Evolutionary conservation across 1,139 yeast species (phyloP).

Genomic region (Debaryomycetaceae sp.): DNA sequence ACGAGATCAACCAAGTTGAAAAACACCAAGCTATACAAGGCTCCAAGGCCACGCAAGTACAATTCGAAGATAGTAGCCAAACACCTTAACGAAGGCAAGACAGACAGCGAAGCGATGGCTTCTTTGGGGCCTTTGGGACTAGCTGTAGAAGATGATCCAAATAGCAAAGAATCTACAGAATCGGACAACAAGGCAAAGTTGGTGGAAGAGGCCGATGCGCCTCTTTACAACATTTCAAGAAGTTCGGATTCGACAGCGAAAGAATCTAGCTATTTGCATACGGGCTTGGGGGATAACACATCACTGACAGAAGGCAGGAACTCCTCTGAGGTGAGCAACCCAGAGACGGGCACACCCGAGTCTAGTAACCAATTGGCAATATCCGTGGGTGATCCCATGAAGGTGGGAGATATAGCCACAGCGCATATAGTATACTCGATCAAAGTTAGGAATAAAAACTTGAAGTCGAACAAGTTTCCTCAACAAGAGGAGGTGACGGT

Average conservation of each 20-base stretch:
- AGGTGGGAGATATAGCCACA: constrained; percentile 84
- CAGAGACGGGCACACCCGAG: not conserved
- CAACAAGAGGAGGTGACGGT: constrained; percentile 43
- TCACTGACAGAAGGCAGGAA: constrained; percentile 2
- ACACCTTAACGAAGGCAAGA: constrained; percentile 21
- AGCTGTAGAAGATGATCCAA: constrained; percentile 11
- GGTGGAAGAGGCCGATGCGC: constrained; percentile 37
- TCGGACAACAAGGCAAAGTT: constrained; percentile 16
- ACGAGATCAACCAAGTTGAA: constrained; percentile 16
- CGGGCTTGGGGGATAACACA: not conserved
- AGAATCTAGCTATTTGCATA: constrained; percentile 1
- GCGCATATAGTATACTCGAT: constrained; percentile 90
- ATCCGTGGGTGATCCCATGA: constrained; percentile 84
- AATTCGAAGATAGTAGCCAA: constrained; percentile 28
- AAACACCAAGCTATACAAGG: constrained; percentile 31
- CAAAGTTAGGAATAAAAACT: constrained; percentile 47
- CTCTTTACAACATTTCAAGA: constrained; percentile 43
- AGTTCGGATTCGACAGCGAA: constrained; percentile 14
- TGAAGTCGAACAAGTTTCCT: constrained; percentile 19
- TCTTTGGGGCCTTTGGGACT: constrained; percentile 45
- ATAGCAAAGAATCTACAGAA: constrained; percentile 12
- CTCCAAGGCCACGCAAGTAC: constrained; percentile 44
- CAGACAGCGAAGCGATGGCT: constrained; percentile 8
- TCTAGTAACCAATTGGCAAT: constrained; percentile 49
- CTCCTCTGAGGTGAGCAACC: constrained; percentile 1